phyloP scores from a whole-genome alignment of 78 protist genomes.

The Ministeria vibrans region DNA sequence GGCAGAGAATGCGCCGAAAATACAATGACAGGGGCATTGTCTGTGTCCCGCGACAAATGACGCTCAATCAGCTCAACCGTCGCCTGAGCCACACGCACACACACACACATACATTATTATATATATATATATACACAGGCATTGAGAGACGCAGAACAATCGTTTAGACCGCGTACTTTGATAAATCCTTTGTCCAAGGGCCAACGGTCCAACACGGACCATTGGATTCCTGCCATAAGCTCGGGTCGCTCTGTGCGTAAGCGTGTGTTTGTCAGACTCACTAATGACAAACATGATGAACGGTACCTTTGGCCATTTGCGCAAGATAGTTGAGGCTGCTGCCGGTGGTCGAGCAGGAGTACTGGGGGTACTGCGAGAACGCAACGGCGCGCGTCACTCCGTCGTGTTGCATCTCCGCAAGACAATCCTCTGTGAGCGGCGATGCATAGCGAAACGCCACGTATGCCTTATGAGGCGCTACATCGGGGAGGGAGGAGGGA shows the following conservation, averaged over 20 bases:
- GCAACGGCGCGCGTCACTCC: constrained; percentile 65
- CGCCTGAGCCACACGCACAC: background rate
- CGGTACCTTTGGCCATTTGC: background rate
- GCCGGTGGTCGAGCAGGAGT: constrained; percentile 73
- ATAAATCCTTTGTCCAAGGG: constrained; percentile 41
- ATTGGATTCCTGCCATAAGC: background rate
- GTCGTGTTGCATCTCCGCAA: constrained; percentile 53
- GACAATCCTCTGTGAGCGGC: constrained; percentile 64
- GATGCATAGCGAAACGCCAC: constrained; percentile 70
- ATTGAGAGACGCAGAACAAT: constrained; percentile 5
- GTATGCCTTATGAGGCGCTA: constrained; percentile 71
- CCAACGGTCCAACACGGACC: constrained; percentile 76
- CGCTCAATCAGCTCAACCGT: background rate
- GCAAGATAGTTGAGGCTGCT: constrained; percentile 54
- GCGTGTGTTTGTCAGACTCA: background rate
- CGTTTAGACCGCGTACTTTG: background rate
- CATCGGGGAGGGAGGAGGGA: background rate
- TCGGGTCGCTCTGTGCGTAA: background rate
- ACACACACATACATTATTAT: background rate
- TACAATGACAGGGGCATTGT: constrained; percentile 27
- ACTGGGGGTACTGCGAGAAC: constrained; percentile 82
- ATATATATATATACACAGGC: background rate
- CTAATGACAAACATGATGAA: background rate
- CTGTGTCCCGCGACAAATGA: background rate
- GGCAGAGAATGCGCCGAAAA: constrained; percentile 88